These are phyloP conservation scores for Colletotrichum aenigma DNA, from an alignment of 2,329 filamentous ascomycete genomes.

Conservation along the genomic window DNA sequence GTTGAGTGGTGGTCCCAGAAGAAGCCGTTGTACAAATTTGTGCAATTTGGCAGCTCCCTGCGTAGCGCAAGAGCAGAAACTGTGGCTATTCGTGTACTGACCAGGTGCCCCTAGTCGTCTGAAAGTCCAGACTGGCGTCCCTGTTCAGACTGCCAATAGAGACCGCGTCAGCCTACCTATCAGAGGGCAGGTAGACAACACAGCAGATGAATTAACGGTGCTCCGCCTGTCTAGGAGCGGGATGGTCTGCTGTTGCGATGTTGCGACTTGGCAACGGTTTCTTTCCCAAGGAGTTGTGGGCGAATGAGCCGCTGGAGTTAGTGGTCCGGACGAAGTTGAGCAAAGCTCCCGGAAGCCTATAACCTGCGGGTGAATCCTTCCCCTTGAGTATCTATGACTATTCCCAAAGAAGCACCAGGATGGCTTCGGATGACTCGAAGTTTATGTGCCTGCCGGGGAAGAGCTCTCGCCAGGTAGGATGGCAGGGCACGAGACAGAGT, in stretches of 20 bases:
- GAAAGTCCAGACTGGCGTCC: neutral
- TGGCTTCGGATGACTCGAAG: constrained; percentile 6
- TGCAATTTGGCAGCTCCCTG: neutral
- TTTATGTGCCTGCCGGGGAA: neutral
- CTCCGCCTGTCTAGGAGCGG: neutral
- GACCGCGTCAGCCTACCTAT: neutral
- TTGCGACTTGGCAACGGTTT: neutral
- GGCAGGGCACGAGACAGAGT: neutral
- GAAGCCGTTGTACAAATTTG: neutral
- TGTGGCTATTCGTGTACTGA: constrained; percentile 4
- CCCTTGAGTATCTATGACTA: neutral
- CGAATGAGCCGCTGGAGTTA: neutral
- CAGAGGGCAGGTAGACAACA: neutral
- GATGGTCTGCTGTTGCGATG: neutral
- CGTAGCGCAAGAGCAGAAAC: constrained; percentile 1
- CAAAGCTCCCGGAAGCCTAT: neutral
- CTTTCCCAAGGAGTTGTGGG: neutral
- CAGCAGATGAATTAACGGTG: neutral
- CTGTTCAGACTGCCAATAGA: neutral
- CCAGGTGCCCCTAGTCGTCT: constrained; percentile 13
- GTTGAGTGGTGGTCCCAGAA: neutral
- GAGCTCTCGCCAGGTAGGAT: neutral
- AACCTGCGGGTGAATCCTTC: neutral
- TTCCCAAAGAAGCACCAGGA: neutral
- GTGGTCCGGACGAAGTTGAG: neutral